Evolutionary conservation across 176 grass and related monocot genomes (phyloP), one percentile per base, ranked within the genome.

Genomic region (Aegilops tauschii): DNA sequence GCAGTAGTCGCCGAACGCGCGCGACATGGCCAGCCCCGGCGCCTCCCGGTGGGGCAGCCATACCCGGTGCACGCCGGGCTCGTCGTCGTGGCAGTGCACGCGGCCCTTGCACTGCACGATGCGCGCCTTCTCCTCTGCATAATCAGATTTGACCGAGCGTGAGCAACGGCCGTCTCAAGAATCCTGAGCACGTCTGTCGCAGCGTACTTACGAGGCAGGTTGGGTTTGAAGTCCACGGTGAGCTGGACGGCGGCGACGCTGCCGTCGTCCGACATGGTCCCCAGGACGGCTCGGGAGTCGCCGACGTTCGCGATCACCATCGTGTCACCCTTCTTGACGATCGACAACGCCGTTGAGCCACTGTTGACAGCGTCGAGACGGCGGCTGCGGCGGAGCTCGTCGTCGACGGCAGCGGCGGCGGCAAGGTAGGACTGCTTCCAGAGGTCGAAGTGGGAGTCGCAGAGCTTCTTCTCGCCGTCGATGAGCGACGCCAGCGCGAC

Each of bases 11-110:
- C 92, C 97, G 66, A 99, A 99, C 3, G 97, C 97, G 16, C 97
- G 90, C 27, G 97, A 99, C 97, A 99, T 99, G 39, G 97, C 97
- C 18, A 99, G 78, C 9, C 97, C 97, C 3, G 94, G 94, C 44
- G 85, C 78, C 47, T 97, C 97, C 81, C 81, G 72, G n/a, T 79
- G 71, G 4, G 94, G 94, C 25, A 85, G 64, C 94, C 94, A 99
- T 5, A 99, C 72, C 31, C 97, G 89, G 86, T 97, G 83, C 79
- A 99, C 77, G 10, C 94, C 92, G 0, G 97, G 97, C 78, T 99
- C 97, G 87, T 99, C 97, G 5, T 32, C 54, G 76, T 92, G 85
- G 82, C 80, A 92, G 27, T 59, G 85, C 82, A 99, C 94, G 3
- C 86, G 73, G 17, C 97, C 97, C 9, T 94, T 97, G 85, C 94